Conservation (phyloP, 1,284 basidiomycete species). For the Vanrija pseudolonga region DNA sequence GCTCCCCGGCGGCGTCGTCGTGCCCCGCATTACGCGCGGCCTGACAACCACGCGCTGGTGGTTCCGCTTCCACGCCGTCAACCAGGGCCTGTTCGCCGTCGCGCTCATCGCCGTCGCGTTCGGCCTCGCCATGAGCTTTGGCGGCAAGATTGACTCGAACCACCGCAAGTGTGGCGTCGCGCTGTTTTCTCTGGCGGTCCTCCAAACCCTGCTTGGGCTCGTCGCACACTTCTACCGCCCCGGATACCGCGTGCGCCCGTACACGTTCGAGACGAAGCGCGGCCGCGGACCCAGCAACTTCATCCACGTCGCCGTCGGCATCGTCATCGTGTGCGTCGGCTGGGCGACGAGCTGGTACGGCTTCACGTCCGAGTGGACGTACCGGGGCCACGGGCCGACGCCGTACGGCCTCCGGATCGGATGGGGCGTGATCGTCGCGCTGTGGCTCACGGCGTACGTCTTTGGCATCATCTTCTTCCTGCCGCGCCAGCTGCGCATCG, state of each 20-base stretch:
- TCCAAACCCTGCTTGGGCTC: slow-evolving; percentile 59
- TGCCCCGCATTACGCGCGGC: slow-evolving; percentile 60
- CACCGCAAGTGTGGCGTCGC: slow-evolving; percentile 61
- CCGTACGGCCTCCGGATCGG: slow-evolving; percentile 27
- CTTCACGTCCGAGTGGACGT: slow-evolving; percentile 28
- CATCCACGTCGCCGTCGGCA: slow-evolving; percentile 31
- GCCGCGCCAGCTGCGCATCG: slow-evolving; percentile 18
- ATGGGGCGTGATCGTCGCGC: slow-evolving; percentile 31
- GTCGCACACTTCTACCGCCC: slow-evolving; percentile 55
- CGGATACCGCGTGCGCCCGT: not conserved
- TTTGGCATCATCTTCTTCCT: slow-evolving; percentile 24
- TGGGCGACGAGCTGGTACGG: slow-evolving; percentile 33
- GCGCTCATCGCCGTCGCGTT: slow-evolving; percentile 56
- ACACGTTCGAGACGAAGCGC: slow-evolving; percentile 19
- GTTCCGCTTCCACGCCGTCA: slow-evolving; percentile 57
- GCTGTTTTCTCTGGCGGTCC: slow-evolving; percentile 60
- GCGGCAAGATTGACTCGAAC: slow-evolving; percentile 37
- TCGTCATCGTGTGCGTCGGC: slow-evolving; percentile 28
- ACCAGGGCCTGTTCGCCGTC: slow-evolving; percentile 57
- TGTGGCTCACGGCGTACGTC: slow-evolving; percentile 17
- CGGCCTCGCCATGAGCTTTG: slow-evolving; percentile 23
- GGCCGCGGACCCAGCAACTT: slow-evolving; percentile 35
- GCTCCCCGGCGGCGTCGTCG: slow-evolving; percentile 58
- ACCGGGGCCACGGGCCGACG: slow-evolving; percentile 18
- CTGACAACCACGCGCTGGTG: slow-evolving; percentile 53